These are phyloP conservation scores for Zygnema cylindricum DNA, from an alignment of 139 green algal genomes.

Conservation along the genomic window DNA sequence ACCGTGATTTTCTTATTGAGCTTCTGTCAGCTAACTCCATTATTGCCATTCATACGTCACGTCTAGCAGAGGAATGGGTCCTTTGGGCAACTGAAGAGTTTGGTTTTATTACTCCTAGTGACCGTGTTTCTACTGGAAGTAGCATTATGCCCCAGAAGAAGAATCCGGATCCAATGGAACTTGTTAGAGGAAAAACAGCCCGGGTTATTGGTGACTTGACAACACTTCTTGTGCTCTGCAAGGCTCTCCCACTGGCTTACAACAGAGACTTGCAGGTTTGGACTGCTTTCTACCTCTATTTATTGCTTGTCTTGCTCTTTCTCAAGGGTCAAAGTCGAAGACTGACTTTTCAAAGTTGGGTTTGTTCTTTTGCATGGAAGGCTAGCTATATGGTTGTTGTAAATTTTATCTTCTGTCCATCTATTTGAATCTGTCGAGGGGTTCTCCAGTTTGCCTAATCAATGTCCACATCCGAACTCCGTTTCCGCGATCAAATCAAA, in stretches of 20 bases:
- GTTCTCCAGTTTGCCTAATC: too few species aligned
- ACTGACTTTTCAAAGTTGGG: too few species aligned
- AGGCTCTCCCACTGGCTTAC: slow-evolving; percentile 96
- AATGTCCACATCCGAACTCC: too few species aligned
- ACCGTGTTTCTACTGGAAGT: slow-evolving; percentile 78
- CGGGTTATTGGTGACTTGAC: slow-evolving; percentile 87
- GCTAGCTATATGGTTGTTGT: too few species aligned
- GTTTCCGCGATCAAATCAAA: too few species aligned
- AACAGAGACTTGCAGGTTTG: slow-evolving; percentile 99
- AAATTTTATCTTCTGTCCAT: too few species aligned
- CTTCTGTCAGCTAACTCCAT: slow-evolving; percentile 83
- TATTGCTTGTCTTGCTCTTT: not conserved
- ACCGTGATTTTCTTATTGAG: slow-evolving; percentile 96
- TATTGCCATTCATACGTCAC: slow-evolving; percentile 84
- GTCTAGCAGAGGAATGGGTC: slow-evolving; percentile 68
- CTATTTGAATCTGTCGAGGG: too few species aligned
- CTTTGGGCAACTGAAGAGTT: slow-evolving; percentile 63
- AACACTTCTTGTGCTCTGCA: slow-evolving; percentile 87
- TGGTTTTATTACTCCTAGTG: slow-evolving; percentile 57
- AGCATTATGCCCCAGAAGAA: slow-evolving; percentile 99
- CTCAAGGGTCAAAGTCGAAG: too few species aligned
- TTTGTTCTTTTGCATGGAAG: too few species aligned
- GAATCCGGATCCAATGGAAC: slow-evolving; percentile 97
- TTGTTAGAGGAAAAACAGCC: slow-evolving; percentile 89
- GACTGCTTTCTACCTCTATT: slow-evolving; percentile 32